Evolutionary conservation across 768 basidiomycete genomes (phyloP).

Genomic region (Pholiota microspora): DNA sequence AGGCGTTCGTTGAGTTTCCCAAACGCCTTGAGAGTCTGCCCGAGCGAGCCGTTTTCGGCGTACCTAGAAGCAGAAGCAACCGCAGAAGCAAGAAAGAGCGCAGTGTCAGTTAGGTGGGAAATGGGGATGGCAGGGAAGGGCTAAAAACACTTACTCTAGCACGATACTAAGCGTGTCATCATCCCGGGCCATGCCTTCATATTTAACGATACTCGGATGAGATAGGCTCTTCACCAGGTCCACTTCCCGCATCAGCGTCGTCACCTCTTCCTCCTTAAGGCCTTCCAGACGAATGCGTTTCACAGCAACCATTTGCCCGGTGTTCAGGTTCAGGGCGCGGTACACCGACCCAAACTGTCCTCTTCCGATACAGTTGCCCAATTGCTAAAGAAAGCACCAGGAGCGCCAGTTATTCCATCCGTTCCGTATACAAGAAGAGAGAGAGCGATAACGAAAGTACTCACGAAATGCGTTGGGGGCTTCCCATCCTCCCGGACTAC

Average conservation of each 20-base stretch:
- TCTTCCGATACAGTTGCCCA: slow-evolving; percentile 95
- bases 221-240: slow-evolving; percentile 87
- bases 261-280: slow-evolving; percentile 86
- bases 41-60: slow-evolving; percentile 94
- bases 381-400: slow-evolving; percentile 66
- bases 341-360: slow-evolving; percentile 98
- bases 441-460: slow-evolving; percentile 29
- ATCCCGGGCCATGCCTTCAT: slow-evolving; percentile 93
- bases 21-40: slow-evolving; percentile 90
- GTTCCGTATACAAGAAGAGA: slow-evolving; percentile 8
- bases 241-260: slow-evolving; percentile 91
- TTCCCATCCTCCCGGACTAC: slow-evolving; percentile 82
- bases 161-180: slow-evolving; percentile 88
- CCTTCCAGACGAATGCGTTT: slow-evolving; percentile 92
- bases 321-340: slow-evolving; percentile 88
- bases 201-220: slow-evolving; percentile 96
- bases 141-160: slow-evolving; percentile 70
- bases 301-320: slow-evolving; percentile 98
- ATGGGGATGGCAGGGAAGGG: background rate
- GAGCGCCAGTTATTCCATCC: no score
- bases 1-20: slow-evolving; percentile 91
- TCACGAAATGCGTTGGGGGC: slow-evolving; percentile 76
- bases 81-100: no score
- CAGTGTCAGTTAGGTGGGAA: background rate
- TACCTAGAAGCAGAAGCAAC: slow-evolving; percentile 54